Conservation (phyloP, 768 basidiomycete species). For the Lepiota brunneoincarnata region DNA sequence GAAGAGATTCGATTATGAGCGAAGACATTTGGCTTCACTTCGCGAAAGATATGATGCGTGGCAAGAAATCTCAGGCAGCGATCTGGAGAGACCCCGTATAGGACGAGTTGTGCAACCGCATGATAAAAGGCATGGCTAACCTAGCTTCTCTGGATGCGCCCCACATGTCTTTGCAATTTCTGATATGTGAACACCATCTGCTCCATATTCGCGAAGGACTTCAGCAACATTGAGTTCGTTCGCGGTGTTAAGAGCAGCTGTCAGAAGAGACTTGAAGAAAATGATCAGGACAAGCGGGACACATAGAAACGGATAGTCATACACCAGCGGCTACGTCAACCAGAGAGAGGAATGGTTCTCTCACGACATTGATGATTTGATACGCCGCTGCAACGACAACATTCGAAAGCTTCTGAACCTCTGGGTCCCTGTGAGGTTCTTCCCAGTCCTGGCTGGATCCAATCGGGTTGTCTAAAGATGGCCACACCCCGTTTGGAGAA, state of each 20-base stretch:
- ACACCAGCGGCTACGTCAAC: conserved; percentile 6
- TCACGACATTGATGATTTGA: conserved; percentile 5
- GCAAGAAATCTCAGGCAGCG: conserved; percentile 23
- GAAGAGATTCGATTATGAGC: conserved; percentile 23
- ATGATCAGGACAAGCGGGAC: background rate
- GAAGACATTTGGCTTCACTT: conserved; percentile 24
- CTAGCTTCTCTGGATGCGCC: conserved; percentile 7
- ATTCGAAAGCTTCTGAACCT: conserved; percentile 5
- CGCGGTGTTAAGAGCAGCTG: conserved; percentile 7
- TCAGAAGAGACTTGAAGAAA: background rate
- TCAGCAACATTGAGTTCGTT: conserved; percentile 11
- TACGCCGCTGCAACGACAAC: conserved; percentile 9
- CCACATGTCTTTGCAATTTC: background rate
- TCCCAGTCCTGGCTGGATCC: background rate
- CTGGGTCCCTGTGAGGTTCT: background rate
- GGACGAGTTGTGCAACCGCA: background rate
- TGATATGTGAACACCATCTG: background rate
- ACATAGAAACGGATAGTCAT: background rate
- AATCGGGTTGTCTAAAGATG: conserved; percentile 1
- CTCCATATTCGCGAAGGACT: background rate
- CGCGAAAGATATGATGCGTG: conserved; percentile 22
- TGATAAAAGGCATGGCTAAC: background rate
- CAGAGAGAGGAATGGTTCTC: conserved; percentile 6
- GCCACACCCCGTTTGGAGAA: conserved; percentile 5
- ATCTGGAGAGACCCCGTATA: conserved; percentile 9